These are phyloP conservation scores for Naegleria fowleri DNA, from an alignment of 208 protist species.

Conservation along the genomic window DNA sequence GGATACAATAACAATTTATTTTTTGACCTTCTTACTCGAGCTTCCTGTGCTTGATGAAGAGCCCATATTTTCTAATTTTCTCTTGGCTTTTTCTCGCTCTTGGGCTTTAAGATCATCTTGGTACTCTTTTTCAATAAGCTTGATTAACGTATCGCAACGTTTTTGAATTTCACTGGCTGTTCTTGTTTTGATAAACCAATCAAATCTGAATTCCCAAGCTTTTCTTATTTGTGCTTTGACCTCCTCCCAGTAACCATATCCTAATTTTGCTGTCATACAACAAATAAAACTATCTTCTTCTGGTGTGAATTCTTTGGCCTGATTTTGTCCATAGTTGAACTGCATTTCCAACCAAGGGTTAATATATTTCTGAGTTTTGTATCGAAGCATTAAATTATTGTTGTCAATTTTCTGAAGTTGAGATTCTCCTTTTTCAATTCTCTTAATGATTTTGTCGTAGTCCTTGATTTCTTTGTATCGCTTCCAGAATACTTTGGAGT, in stretches of 20 bases:
- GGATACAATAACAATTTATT: not conserved
- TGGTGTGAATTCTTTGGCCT: not conserved
- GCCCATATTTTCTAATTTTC: not conserved
- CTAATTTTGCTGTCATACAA: conserved; percentile 21
- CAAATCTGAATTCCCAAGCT: conserved; percentile 24
- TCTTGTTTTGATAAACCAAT: conserved; percentile 28
- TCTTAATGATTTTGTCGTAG: conserved; percentile 16
- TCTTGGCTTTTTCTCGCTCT: not conserved
- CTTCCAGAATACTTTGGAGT: conserved; percentile 18
- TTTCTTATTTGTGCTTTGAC: not conserved
- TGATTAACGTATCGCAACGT: conserved; percentile 19
- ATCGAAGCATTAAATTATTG: not conserved
- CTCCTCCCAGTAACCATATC: conserved; percentile 25
- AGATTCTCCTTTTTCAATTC: conserved; percentile 24
- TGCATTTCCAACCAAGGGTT: conserved; percentile 20
- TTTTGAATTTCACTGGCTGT: conserved; percentile 20
- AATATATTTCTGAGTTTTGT: conserved; percentile 21
- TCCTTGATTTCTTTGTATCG: conserved; percentile 20
- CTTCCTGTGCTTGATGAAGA: not conserved
- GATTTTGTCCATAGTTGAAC: conserved; percentile 22
- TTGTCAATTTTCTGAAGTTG: not conserved
- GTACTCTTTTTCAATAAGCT: conserved; percentile 26
- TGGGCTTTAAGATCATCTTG: not conserved
- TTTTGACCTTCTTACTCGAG: not conserved
- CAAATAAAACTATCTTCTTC: conserved; percentile 29